Percentiles rank a stretch among this genome's conserved stretches.
Conservation (phyloP, 2,329 filamentous ascomycete species). For the Pleomassaria siparia region DNA sequence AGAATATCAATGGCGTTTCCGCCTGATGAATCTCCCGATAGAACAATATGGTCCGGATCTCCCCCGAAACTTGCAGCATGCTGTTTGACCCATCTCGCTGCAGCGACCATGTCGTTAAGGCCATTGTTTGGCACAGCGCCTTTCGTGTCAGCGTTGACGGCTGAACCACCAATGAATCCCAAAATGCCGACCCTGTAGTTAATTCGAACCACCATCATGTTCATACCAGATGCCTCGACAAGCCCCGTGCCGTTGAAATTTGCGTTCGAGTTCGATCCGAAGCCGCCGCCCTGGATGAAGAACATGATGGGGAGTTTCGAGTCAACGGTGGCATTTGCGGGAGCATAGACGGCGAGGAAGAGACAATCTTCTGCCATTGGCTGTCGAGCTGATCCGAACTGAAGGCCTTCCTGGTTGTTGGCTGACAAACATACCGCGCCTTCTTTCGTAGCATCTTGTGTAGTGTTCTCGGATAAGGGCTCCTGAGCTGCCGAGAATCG, state of each 20-base stretch:
- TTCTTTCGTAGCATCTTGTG: no score
- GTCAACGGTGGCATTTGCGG: slow-evolving; percentile 52
- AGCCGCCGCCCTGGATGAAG: slow-evolving; percentile 54
- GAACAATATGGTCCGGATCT: slow-evolving; percentile 65
- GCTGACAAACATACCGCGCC: no score
- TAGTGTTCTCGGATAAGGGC: no score
- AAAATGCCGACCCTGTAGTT: slow-evolving; percentile 77
- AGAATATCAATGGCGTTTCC: slow-evolving; percentile 45
- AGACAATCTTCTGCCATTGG: slow-evolving; percentile 70
- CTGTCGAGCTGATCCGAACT: no score
- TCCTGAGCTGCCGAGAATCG: slow-evolving; percentile 68
- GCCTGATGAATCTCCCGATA: slow-evolving; percentile 70
- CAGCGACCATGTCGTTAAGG: slow-evolving; percentile 69
- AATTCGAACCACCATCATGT: slow-evolving; percentile 70
- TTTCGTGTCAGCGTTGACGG: slow-evolving; percentile 52
- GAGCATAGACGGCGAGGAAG: slow-evolving; percentile 66
- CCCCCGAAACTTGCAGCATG: slow-evolving; percentile 70
- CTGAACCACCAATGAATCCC: slow-evolving; percentile 67
- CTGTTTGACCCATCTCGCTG: slow-evolving; percentile 68
- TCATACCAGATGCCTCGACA: slow-evolving; percentile 59
- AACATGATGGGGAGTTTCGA: slow-evolving; percentile 66
- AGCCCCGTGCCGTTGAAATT: slow-evolving; percentile 64
- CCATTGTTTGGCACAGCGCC: slow-evolving; percentile 74
- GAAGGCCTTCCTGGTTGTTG: no score
- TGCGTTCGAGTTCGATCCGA: slow-evolving; percentile 49